Percentiles rank a stretch among this genome's conserved stretches.
phyloP scores from a whole-genome alignment of 768 basidiomycete genomes.

The Guyanaporus albipodus region DNA sequence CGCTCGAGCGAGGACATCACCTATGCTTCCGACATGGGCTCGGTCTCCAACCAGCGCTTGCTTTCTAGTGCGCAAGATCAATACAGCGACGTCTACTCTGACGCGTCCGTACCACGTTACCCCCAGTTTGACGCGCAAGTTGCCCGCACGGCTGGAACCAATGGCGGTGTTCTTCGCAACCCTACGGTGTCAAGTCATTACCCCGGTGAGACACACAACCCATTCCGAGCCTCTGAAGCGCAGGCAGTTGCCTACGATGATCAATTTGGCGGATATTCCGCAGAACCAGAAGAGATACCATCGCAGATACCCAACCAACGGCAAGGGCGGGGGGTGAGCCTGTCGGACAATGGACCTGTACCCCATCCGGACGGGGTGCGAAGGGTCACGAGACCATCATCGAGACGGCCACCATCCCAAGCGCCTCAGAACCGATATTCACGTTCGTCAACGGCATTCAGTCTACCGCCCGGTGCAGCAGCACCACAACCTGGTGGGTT shows the following conservation, averaged over 20 bases:
- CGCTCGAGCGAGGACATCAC: constrained; percentile 43
- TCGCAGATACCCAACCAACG: constrained; percentile 14
- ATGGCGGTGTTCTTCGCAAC: constrained; percentile 40
- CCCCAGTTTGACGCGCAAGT: constrained; percentile 41
- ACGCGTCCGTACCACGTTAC: constrained; percentile 14
- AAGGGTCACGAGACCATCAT: constrained; percentile 61
- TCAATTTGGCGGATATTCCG: constrained; percentile 28
- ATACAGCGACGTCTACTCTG: constrained; percentile 26
- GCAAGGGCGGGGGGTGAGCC: constrained; percentile 60
- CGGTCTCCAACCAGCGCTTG: constrained; percentile 43
- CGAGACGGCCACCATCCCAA: constrained; percentile 58
- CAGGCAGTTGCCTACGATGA: constrained; percentile 39
- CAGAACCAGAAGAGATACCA: constrained; percentile 36
- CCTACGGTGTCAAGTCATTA: constrained; percentile 35
- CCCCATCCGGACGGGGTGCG: constrained; percentile 75
- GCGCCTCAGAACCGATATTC: constrained; percentile 69
- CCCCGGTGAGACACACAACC: constrained; percentile 49
- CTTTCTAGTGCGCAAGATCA: constrained; percentile 35
- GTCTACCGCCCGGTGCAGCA: constrained; percentile 74
- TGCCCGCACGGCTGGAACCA: constrained; percentile 35
- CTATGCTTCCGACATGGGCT: constrained; percentile 33
- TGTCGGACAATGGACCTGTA: constrained; percentile 83
- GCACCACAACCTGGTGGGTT: constrained; percentile 45
- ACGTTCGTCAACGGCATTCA: constrained; percentile 47
- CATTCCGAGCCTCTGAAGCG: constrained; percentile 52